phyloP scores from a whole-genome alignment of 2,329 filamentous ascomycete species.

The Chaetomium globosum region DNA sequence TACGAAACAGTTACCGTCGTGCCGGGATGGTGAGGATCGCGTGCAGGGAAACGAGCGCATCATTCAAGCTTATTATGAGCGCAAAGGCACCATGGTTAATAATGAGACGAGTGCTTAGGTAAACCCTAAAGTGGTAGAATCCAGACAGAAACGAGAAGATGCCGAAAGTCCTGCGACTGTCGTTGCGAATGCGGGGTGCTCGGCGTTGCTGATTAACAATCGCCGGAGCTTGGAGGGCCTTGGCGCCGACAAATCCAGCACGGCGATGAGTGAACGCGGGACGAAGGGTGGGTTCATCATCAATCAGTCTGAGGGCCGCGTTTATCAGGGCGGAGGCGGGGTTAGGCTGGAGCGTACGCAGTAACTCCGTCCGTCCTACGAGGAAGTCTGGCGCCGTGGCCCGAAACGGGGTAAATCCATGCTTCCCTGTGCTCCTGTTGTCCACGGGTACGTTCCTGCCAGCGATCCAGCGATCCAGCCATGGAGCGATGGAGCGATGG shows the following conservation, averaged over 20 bases:
- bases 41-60: conserved; percentile 19
- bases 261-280: background rate
- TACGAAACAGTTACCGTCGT: background rate
- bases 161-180: conserved; percentile 9
- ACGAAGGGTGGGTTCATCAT: background rate
- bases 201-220: conserved; percentile 25
- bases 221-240: conserved; percentile 1
- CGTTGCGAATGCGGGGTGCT: conserved; percentile 19
- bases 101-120: conserved; percentile 8
- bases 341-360: conserved; percentile 24
- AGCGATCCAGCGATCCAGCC: background rate
- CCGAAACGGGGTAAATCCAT: conserved; percentile 23
- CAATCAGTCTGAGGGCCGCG: conserved; percentile 25
- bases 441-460: background rate
- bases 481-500: background rate
- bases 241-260: conserved; percentile 2
- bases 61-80: conserved; percentile 17
- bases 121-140: conserved; percentile 10
- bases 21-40: conserved; percentile 6
- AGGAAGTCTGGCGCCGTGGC: conserved; percentile 13
- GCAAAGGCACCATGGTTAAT: background rate
- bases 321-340: conserved; percentile 24
- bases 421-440: background rate
- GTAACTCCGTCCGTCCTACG: conserved; percentile 22
- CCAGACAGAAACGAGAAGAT: conserved; percentile 16